Evolutionary conservation across 176 grass and related monocot species (phyloP), one percentile per base, ranked within the genome.

Genomic region (Carex myosuroides): DNA sequence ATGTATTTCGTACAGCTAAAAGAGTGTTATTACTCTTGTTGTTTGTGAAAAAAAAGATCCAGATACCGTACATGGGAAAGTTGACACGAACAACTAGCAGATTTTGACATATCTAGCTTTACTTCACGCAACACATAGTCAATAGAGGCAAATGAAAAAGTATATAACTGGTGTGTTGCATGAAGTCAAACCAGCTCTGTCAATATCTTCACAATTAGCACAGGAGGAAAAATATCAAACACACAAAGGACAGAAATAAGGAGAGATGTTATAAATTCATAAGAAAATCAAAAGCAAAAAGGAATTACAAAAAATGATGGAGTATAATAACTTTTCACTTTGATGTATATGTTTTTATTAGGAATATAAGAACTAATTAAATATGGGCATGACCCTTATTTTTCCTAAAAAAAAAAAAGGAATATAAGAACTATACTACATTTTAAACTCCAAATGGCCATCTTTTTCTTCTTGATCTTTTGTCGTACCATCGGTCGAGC

Each of bases 401-500:
- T 39, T 39, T 39, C 4, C 37, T 1, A 5, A 39, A 39, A 39
- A 39, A 39, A 39, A 39, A 39, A 39, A 39, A 77, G 4, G 5
- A 46, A 56, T 56, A 32, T 30, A 30, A 32, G n/a, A 73, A 17
- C 73, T 17, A 29, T 17, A 32, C 56, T 54, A 77, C 50, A 77
- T 54, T 56, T 26, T 56, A 17, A 77, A 33, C 24, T 77, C 50
- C 52, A 77, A 33, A 50, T 56, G 0, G 24, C 20, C 52, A 76
- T 67, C 64, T 22, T 56, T 7, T 50, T 59, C 79, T 62, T 13
- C 81, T 80, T 60, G 50, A 70, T 80, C 61, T 6, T 69, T 58
- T 12, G 1, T 52, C 37, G 55, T 59, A 44, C 79, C 53, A 11
- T 68, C 50, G 32, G 85, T 86, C 3, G 87, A 80, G 24, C 85